phyloP scores from a whole-genome alignment of 257 asterid genomes.

The Euphrasia confusa region DNA sequence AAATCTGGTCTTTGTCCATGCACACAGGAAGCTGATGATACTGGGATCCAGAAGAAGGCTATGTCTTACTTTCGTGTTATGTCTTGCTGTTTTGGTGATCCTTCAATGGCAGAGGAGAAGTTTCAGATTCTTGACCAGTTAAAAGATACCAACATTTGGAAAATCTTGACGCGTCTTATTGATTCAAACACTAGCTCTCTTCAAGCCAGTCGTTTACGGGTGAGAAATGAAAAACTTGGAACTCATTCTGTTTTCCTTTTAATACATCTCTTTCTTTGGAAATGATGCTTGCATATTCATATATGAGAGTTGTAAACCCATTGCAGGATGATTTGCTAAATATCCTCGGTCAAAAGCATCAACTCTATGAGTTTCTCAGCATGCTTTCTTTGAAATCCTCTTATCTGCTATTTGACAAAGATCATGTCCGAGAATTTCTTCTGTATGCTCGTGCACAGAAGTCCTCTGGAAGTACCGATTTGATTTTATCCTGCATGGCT shows the following conservation, averaged over 20 bases:
- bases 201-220: conserved; percentile 59
- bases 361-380: conserved; percentile 66
- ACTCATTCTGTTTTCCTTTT: conserved; percentile 9
- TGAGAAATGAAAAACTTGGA: conserved; percentile 34
- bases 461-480: conserved; percentile 57
- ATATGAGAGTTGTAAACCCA: conserved; percentile 22
- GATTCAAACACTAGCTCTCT: conserved; percentile 58
- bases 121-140: conserved; percentile 75
- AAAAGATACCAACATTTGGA: conserved; percentile 79
- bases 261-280: conserved; percentile 10
- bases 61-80: conserved; percentile 62
- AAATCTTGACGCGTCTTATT: conserved; percentile 47
- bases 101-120: conserved; percentile 75
- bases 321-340: conserved; percentile 57
- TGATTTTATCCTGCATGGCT: conserved; percentile 76
- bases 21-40: conserved; percentile 66
- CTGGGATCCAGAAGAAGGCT: conserved; percentile 71
- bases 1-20: conserved; percentile 22
- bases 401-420: conserved; percentile 75
- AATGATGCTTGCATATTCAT: conserved; percentile 16
- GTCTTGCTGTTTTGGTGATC: conserved; percentile 77
- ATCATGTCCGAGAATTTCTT: conserved; percentile 65
- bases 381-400: conserved; percentile 72
- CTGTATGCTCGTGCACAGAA: conserved; percentile 57
- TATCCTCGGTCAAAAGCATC: conserved; percentile 73